Conservation (phyloP, 1,284 basidiomycete species). For the Exobasidium rhododendri region DNA sequence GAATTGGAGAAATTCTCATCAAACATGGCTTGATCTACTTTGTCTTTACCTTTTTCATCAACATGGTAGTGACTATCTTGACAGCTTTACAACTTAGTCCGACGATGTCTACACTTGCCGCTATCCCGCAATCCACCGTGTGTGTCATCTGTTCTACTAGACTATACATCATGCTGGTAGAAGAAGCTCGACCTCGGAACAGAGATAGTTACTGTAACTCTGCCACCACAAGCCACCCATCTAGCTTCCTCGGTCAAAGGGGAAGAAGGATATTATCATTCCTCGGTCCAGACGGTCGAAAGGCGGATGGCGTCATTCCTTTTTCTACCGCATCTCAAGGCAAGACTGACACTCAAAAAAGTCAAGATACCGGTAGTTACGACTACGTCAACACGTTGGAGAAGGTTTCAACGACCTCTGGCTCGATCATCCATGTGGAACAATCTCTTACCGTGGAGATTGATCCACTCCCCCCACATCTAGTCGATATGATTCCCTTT, state of each 20-base stretch:
- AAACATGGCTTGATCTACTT: slow-evolving; percentile 42
- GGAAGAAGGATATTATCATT: too few species aligned
- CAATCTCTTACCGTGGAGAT: neutral
- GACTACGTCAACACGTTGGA: too few species aligned
- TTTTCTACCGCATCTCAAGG: too few species aligned
- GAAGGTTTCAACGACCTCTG: too few species aligned
- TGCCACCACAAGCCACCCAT: neutral
- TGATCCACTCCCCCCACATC: neutral
- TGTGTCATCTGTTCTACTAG: slow-evolving; percentile 34
- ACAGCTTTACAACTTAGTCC: slow-evolving; percentile 34
- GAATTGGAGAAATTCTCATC: slow-evolving; percentile 34
- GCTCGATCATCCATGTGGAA: too few species aligned
- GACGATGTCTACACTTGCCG: slow-evolving; percentile 34
- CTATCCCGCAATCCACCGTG: slow-evolving; percentile 30
- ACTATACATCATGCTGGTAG: slow-evolving; percentile 33
- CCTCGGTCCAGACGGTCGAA: neutral
- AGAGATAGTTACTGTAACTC: too few species aligned
- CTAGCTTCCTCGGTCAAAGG: too few species aligned
- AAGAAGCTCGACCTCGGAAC: slow-evolving; percentile 26
- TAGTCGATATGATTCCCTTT: too few species aligned
- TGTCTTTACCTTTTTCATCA: slow-evolving; percentile 29
- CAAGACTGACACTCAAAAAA: too few species aligned
- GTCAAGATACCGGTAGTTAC: too few species aligned
- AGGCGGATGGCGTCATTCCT: neutral
- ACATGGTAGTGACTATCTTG: slow-evolving; percentile 29